Evolutionary conservation across 768 basidiomycete genomes (phyloP).

Genomic region (Lactifluus piperatus): DNA sequence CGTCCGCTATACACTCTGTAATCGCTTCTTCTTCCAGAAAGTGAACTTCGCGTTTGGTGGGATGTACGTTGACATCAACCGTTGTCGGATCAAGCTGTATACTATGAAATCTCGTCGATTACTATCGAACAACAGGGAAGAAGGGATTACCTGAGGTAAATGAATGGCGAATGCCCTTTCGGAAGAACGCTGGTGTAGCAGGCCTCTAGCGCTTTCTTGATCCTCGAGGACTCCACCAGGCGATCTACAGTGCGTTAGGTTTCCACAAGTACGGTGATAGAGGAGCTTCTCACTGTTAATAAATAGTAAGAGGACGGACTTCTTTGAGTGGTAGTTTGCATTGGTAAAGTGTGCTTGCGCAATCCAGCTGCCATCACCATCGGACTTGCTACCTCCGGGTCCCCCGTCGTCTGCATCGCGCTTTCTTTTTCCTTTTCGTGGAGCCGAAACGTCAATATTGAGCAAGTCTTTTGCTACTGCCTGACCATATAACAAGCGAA

Average conservation of each 20-base stretch:
- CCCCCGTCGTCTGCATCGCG: conserved; percentile 25
- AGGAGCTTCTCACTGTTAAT: conserved; percentile 70
- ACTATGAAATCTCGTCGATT: conserved; percentile 31
- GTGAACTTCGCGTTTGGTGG: conserved; percentile 94
- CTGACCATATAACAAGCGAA: conserved; percentile 75
- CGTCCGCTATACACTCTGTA: conserved; percentile 65
- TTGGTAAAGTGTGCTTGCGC: conserved; percentile 75
- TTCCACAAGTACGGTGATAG: too few species aligned
- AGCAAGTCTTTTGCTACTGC: conserved; percentile 71
- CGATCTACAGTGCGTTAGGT: conserved; percentile 51
- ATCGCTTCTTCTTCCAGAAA: conserved; percentile 89
- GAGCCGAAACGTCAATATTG: conserved; percentile 25
- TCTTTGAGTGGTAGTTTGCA: conserved; percentile 85
- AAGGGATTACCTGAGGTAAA: conserved; percentile 77
- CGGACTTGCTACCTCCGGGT: conserved; percentile 27
- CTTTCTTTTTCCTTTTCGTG: conserved; percentile 22
- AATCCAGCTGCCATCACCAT: conserved; percentile 41
- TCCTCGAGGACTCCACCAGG: conserved; percentile 77
- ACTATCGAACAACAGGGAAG: not conserved
- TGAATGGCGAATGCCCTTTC: conserved; percentile 82
- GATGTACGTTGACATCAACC: conserved; percentile 96
- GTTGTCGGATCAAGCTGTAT: conserved; percentile 76
- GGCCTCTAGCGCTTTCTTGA: conserved; percentile 81
- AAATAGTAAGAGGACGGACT: conserved; percentile 77
- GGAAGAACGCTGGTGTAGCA: conserved; percentile 80